Base-by-base conservation (phyloP, 805 yeast species). In the Metschnikowia colocasiae region DNA sequence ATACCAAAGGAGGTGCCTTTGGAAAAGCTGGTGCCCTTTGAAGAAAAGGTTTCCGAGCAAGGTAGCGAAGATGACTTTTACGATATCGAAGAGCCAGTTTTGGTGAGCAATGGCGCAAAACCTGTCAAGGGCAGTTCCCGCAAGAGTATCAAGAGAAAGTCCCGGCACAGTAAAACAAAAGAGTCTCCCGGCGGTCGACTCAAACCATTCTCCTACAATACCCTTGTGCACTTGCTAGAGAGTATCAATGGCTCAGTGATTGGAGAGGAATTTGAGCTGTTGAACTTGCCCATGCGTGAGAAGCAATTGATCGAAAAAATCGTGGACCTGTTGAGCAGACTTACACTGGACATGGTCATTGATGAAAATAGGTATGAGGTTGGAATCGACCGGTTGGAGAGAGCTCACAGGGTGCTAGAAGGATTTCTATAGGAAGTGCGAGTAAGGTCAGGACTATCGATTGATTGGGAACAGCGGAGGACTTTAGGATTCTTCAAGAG, bases 341-440 rank as follows among this genome's bases (percentile, higher is more conserved):
- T 94, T 49, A 89, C 96, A 2, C 88, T 91, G 45, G 97, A 90
- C 60, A 89, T 94, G 87, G 85, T 90, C 45, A 62, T 87, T 47
- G 96, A 92, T 63, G 88, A 88, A 25, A 80, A 79, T 25, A 80
- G 94, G 58, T 83, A 85, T 48, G 83, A 82, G 13, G 89, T 88
- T 51, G 96, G 97, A 10, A 76, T 88, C 37, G 75, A 79, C 52
- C 73, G 98, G 53, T 70, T 92, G 56, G 86, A 85, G 55, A 83
- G 82, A 56, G 97, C 97, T 0, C 77, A 90, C 48, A 73, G 85
- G 46, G 95, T 91, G 0, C 71, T 92, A 42, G 98, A 92, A 60
- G 98, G 98, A 1, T 92, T 70, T 48, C 55, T 69, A 56, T 29
- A 29, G 32, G 27, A 8, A 6, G 10, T 8, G 27, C 27, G 9